Base-by-base conservation (phyloP, 352 stramenopile genomes). In the Salisapilia sapeloensis region DNA sequence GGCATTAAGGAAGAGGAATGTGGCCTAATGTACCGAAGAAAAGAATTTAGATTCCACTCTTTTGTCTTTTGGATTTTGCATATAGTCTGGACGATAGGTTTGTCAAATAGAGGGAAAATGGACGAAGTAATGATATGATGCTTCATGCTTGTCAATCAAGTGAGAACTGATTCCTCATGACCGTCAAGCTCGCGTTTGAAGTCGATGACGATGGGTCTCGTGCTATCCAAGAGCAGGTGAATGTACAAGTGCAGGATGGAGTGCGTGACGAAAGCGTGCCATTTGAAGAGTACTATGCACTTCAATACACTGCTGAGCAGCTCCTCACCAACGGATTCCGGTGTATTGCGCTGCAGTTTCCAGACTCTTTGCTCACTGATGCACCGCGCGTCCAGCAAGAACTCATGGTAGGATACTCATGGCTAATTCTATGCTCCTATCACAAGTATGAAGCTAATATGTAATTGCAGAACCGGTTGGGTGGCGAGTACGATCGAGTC, bases 321-420 rank as follows among this genome's bases (percentile, higher is more conserved):
- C 64, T 91, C 32, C 48, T 39, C 16, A 18, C 28, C 5, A 55
- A 81, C n/a, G 57, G 50, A 10, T 94, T 58, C 45, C 48, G 44
- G 28, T 66, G 56, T 44, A 66, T 98, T 23, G 92, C 87, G 29
- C 62, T 98, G 20, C 92, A 98, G 62, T 96, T 98, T 54, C 90
- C 92, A 4, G 89, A 97, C 57, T 91, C 90, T 33, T 51, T 96
- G 15, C 50, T 98, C 19, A 45, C 61, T 2, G 84, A 97, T 46
- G 77, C 89, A 16, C 46, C 79, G 6, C 58, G 74, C 20, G 61
- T 97, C 40, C 84, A 96, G 42, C 51, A 76, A 35, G 49, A 72
- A 35, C 51, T 90, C 2, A 78, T 69, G 27, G 44, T 52, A 29
- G 27, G 27, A 14, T 29, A 10, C 13, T 10, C 6, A 6, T 22